These are phyloP conservation scores for Uncinocarpus reesii DNA, from an alignment of 2,329 filamentous ascomycete genomes.

Conservation along the genomic window DNA sequence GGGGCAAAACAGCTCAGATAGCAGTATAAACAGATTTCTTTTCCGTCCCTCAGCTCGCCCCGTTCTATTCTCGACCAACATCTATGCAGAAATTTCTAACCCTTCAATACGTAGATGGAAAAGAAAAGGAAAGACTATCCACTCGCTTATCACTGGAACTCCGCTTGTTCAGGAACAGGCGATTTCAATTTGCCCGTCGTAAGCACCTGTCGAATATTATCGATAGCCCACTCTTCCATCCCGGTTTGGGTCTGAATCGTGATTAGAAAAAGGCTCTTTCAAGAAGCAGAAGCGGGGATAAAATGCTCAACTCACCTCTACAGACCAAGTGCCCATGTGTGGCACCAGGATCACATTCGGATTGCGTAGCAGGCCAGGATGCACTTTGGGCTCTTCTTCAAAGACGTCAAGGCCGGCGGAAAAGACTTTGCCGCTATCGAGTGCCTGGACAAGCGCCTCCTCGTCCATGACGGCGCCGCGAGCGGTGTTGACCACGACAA, in stretches of 20 bases:
- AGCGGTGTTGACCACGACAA: slow-evolving; percentile 72
- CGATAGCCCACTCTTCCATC: slow-evolving; percentile 67
- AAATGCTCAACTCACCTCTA: slow-evolving; percentile 42
- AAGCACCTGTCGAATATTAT: slow-evolving; percentile 56
- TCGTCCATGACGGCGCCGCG: slow-evolving; percentile 76
- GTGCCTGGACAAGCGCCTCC: slow-evolving; percentile 62
- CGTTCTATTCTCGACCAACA: too few species aligned
- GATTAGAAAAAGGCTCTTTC: neutral
- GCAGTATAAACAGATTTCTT: too few species aligned
- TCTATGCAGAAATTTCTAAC: neutral
- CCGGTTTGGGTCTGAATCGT: slow-evolving; percentile 39
- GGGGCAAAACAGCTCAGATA: too few species aligned
- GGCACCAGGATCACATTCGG: slow-evolving; percentile 64
- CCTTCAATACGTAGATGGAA: neutral
- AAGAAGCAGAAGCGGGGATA: neutral
- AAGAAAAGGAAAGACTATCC: slow-evolving; percentile 5
- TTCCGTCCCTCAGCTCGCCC: too few species aligned
- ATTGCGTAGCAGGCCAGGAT: slow-evolving; percentile 61
- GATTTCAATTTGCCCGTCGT: slow-evolving; percentile 53
- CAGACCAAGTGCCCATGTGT: slow-evolving; percentile 77
- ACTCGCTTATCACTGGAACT: slow-evolving; percentile 16
- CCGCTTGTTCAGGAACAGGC: slow-evolving; percentile 61
- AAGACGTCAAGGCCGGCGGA: slow-evolving; percentile 71
- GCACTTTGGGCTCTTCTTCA: slow-evolving; percentile 67
- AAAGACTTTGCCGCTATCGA: slow-evolving; percentile 58